Conservation (phyloP, 2,329 filamentous ascomycete species). For the Xylaria sp. region DNA sequence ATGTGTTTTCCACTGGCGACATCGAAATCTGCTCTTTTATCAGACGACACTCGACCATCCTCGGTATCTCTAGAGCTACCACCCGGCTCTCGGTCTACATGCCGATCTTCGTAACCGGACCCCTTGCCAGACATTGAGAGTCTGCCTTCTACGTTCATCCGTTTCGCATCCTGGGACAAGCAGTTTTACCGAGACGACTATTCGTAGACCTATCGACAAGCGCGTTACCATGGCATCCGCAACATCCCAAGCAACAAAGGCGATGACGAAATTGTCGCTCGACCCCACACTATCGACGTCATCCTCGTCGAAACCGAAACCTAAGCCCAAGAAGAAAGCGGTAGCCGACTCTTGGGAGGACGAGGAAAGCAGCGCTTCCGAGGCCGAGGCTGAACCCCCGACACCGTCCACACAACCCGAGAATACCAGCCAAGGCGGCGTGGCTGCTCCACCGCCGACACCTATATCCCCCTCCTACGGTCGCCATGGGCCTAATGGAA, state of each 20-base stretch:
- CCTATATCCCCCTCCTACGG: slow-evolving; percentile 66
- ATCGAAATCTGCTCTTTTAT: not conserved
- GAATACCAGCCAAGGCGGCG: slow-evolving; percentile 44
- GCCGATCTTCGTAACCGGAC: not conserved
- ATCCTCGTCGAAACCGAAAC: slow-evolving; percentile 14
- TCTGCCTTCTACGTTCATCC: not conserved
- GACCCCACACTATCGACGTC: slow-evolving; percentile 34
- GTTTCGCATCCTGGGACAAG: not conserved
- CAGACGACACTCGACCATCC: not conserved
- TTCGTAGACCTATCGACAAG: not conserved
- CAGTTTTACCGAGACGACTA: not conserved
- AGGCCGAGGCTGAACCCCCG: slow-evolving; percentile 46
- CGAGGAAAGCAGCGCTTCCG: slow-evolving; percentile 63
- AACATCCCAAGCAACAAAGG: slow-evolving; percentile 37
- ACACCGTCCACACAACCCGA: slow-evolving; percentile 36
- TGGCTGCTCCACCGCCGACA: slow-evolving; percentile 71
- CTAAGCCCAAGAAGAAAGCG: slow-evolving; percentile 51
- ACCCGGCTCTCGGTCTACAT: not conserved
- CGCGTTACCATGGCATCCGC: slow-evolving; percentile 39
- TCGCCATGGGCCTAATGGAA: slow-evolving; percentile 23
- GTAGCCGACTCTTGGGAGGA: slow-evolving; percentile 83
- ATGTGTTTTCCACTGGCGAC: not conserved
- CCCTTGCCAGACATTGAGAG: not conserved
- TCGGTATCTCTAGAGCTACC: slow-evolving; percentile 1
- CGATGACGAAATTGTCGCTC: slow-evolving; percentile 48